Conservation (phyloP, 1,284 basidiomycete species). For the Ceratobasidium sp. region DNA sequence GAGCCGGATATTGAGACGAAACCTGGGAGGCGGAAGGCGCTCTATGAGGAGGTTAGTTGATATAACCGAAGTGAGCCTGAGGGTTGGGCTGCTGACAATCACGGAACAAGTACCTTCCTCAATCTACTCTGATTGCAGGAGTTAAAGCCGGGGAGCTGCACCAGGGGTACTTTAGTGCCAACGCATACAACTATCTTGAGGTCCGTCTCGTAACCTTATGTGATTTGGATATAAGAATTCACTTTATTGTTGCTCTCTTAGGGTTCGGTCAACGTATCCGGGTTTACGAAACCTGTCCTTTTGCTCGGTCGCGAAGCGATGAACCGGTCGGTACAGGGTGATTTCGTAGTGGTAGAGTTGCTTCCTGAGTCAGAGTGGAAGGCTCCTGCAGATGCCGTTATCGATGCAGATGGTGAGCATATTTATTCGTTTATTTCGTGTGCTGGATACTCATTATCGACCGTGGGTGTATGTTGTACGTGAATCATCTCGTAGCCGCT, state of each 20-base stretch:
- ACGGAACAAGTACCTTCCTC: conserved; percentile 80
- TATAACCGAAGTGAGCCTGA: neutral
- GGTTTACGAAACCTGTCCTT: conserved; percentile 83
- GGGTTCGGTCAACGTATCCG: conserved; percentile 85
- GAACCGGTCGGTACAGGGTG: conserved; percentile 96
- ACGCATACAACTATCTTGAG: conserved; percentile 96
- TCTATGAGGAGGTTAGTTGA: conserved; percentile 80
- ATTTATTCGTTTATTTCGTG: conserved; percentile 23
- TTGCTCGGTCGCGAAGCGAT: conserved; percentile 92
- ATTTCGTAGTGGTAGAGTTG: conserved; percentile 92
- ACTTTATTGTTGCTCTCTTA: conserved; percentile 54
- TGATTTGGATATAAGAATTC: conserved; percentile 7
- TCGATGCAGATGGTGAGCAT: conserved; percentile 86
- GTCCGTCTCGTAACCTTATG: conserved; percentile 58
- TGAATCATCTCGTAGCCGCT: conserved; percentile 71
- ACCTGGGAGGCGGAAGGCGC: conserved; percentile 66
- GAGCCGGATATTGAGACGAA: conserved; percentile 74
- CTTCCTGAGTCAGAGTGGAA: conserved; percentile 94
- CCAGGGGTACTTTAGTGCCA: conserved; percentile 96
- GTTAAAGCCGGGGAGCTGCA: conserved; percentile 87
- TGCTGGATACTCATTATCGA: conserved; percentile 1
- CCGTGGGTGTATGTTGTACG: neutral
- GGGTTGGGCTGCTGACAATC: conserved; percentile 5
- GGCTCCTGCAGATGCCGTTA: conserved; percentile 90
- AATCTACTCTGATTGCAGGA: conserved; percentile 81